Base-by-base conservation (phyloP, 2,329 filamentous ascomycete species). In the Emergomyces africanus region DNA sequence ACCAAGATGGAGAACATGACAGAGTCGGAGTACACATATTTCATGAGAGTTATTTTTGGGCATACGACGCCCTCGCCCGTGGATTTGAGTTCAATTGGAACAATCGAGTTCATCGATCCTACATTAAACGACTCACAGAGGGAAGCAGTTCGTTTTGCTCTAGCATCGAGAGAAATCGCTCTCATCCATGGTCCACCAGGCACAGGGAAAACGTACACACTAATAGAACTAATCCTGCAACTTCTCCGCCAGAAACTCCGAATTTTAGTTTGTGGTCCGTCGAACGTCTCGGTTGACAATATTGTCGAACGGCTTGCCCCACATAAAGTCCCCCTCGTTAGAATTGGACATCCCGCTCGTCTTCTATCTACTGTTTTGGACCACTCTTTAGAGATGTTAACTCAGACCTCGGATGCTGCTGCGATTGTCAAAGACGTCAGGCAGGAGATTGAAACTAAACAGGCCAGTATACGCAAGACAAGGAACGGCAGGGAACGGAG, bases 211-310 rank as follows among this genome's bases (percentile, higher is more conserved):
- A 99, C 94, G 0, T 92, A 97, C 70, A 97, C 94, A 0, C 76
- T 99, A 44, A 92, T 99, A 61, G 94, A 99, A 72, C 79, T 99
- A 14, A 95, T 99, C 61, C 79, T 95, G n/a, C 94, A 99, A 69
- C 77, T 97, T 65, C 78, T 95, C 58, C 86, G 85, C 68, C 82
- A 83, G 28, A 81, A 84, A 39, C 80, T 86, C 58, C 83, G 90
- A 1, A 79, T 97, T 12, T 79, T 97, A 1, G 92, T 97, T n/a
- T 97, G 94, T 67, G 94, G 92, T 0, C 94, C 94, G 0, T 96
- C 90, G 35, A 99, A 99, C 70, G 91, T 99, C 66, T 94, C 90
- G 0, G 94, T 99, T 0, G 94, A 99, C 79, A 99, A 99, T 69
- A 95, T 99, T 60, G 91, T 96, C 9, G 94, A 99, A 74, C 85